These are phyloP conservation scores for Debaryomyces maramus DNA, from an alignment of 805 yeast species.

Conservation along the genomic window DNA sequence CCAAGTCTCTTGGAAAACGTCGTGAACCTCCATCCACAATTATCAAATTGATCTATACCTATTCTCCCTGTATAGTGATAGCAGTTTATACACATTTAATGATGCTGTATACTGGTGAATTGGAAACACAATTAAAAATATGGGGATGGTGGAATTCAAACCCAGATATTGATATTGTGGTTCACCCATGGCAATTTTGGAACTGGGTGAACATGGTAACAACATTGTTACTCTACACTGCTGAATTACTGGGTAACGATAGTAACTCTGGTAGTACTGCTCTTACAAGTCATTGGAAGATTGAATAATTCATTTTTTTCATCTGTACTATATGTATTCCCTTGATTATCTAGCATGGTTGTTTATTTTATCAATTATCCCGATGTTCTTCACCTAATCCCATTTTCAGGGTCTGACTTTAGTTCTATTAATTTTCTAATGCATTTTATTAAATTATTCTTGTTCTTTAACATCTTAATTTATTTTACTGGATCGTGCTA, in stretches of 20 bases:
- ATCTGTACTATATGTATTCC: slow-evolving; percentile 1
- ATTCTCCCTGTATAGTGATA: slow-evolving; percentile 89
- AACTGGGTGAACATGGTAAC: slow-evolving; percentile 90
- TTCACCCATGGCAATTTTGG: slow-evolving; percentile 94
- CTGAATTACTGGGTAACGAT: slow-evolving; percentile 60
- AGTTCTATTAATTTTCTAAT: background rate
- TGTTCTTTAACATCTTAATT: no score
- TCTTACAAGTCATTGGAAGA: slow-evolving; percentile 46
- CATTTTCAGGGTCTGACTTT: no score
- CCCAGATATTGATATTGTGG: slow-evolving; percentile 27
- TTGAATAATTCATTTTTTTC: slow-evolving; percentile 23
- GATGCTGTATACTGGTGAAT: slow-evolving; percentile 81
- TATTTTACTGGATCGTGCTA: no score
- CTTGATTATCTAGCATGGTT: background rate
- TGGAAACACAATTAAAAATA: slow-evolving; percentile 59
- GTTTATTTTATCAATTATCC: no score
- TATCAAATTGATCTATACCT: slow-evolving; percentile 71
- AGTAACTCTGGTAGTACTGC: slow-evolving; percentile 31
- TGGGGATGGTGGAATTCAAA: slow-evolving; percentile 54
- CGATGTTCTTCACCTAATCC: no score
- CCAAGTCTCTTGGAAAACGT: background rate
- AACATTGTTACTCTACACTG: slow-evolving; percentile 73
- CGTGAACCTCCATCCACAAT: slow-evolving; percentile 24
- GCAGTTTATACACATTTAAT: slow-evolving; percentile 94
- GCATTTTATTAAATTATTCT: background rate